Percentiles rank a stretch among this genome's conserved stretches.
Conservation (phyloP, 192 early-diverging fungal species). For the Podila verticillata region DNA sequence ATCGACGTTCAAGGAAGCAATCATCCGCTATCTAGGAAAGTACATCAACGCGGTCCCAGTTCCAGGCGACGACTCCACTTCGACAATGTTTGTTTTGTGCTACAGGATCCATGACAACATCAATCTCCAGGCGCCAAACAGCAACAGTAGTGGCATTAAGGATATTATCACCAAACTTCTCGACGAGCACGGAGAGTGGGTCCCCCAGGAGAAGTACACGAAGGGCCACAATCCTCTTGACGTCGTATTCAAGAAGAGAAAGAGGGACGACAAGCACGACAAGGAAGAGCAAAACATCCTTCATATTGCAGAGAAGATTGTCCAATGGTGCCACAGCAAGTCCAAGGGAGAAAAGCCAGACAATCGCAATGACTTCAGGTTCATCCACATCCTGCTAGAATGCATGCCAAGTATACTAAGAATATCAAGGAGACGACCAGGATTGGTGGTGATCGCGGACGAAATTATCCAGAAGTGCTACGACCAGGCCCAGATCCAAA, state of each 20-base stretch:
- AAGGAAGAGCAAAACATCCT: too few species aligned
- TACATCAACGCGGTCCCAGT: background rate
- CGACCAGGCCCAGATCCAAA: background rate
- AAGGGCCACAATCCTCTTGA: too few species aligned
- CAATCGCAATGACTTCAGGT: background rate
- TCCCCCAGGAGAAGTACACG: background rate
- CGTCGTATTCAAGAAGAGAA: too few species aligned
- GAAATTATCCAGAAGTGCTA: background rate
- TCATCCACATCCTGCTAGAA: background rate
- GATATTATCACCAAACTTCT: background rate
- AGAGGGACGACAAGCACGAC: too few species aligned
- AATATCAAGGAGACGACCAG: background rate
- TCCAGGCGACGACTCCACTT: background rate
- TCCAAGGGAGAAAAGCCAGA: too few species aligned
- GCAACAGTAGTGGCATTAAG: background rate
- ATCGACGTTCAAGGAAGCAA: background rate
- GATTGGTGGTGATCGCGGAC: background rate
- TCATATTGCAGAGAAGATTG: too few species aligned
- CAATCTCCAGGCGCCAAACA: background rate
- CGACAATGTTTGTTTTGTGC: background rate
- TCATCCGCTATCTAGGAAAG: background rate
- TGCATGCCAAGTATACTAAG: background rate
- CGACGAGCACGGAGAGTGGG: background rate
- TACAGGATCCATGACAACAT: background rate
- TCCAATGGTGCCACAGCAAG: too few species aligned